Percentiles rank a stretch among this genome's conserved stretches.
Evolutionary conservation across 306 rosid genomes (phyloP).

Genomic region (Lithocarpus polystachyus): DNA sequence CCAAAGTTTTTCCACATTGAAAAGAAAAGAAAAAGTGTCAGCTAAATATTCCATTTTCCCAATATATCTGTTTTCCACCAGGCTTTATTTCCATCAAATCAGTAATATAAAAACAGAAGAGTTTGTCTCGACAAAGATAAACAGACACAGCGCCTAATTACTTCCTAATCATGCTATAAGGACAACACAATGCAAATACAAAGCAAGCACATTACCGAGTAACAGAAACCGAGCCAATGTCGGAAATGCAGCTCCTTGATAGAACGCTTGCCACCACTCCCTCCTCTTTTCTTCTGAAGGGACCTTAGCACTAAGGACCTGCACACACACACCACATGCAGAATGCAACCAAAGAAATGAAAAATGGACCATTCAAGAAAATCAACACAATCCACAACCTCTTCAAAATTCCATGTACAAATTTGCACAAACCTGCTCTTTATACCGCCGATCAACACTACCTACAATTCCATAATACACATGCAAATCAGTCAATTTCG

Average conservation of each 20-base stretch:
- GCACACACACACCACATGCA: constrained; percentile 14
- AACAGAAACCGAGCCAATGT: constrained; percentile 68
- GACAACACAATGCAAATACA: not conserved
- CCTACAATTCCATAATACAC: constrained; percentile 41
- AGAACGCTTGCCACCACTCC: constrained; percentile 67
- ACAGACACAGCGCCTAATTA: not conserved
- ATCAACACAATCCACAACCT: not conserved
- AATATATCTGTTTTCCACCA: not conserved
- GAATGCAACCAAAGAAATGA: constrained; percentile 6
- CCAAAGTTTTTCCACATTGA: not conserved
- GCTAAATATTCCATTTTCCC: not conserved
- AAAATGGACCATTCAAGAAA: not conserved
- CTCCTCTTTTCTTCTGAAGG: constrained; percentile 56
- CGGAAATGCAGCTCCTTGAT: constrained; percentile 66
- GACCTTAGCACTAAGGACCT: constrained; percentile 46
- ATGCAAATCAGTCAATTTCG: constrained; percentile 3
- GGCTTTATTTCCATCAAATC: not conserved
- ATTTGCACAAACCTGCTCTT: constrained; percentile 58
- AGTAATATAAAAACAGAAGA: not conserved
- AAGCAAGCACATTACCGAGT: constrained; percentile 46
- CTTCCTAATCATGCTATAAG: not conserved
- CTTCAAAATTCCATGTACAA: constrained; percentile 14
- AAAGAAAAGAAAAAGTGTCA: too few relatives aligned
- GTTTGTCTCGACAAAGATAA: not conserved
- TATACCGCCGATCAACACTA: constrained; percentile 48